Evolutionary conservation across 2,329 filamentous ascomycete species (phyloP).

Genomic region (Calonectria naviculata): DNA sequence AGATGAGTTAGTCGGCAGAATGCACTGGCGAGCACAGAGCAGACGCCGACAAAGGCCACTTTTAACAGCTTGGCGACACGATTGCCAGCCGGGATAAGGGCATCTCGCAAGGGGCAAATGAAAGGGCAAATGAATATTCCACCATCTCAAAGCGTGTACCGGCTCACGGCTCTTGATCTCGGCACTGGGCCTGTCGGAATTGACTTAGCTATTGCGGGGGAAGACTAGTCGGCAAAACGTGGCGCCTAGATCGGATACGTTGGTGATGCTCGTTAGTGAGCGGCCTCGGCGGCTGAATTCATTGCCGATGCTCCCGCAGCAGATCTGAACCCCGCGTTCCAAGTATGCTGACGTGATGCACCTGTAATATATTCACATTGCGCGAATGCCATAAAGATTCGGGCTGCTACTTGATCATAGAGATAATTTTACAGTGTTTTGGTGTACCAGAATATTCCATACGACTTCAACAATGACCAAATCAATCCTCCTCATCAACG

Average conservation of each 20-base stretch:
- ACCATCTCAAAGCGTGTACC: background rate
- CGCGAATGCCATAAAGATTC: background rate
- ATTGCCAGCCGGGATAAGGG: background rate
- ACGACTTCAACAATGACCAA: constrained; percentile 7
- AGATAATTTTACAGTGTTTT: background rate
- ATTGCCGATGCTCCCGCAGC: background rate
- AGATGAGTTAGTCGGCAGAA: background rate
- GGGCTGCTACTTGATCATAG: too few relatives aligned
- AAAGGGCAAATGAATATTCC: background rate
- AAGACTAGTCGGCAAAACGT: background rate
- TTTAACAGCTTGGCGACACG: background rate
- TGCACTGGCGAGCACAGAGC: background rate
- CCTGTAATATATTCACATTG: background rate
- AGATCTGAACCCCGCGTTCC: background rate
- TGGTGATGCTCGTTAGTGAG: background rate
- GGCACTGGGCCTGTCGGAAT: background rate
- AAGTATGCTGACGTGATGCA: background rate
- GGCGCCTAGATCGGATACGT: background rate
- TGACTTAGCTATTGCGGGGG: background rate
- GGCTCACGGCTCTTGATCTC: background rate
- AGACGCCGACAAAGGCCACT: background rate
- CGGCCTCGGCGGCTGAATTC: constrained; percentile 10
- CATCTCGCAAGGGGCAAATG: background rate
- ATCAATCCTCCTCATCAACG: constrained; percentile 76
- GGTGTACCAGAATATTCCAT: background rate